Percentiles rank a stretch among this genome's conserved stretches.
Evolutionary conservation across 2,329 filamentous ascomycete species (phyloP).

Genomic region (Cryoendolithus antarcticus): DNA sequence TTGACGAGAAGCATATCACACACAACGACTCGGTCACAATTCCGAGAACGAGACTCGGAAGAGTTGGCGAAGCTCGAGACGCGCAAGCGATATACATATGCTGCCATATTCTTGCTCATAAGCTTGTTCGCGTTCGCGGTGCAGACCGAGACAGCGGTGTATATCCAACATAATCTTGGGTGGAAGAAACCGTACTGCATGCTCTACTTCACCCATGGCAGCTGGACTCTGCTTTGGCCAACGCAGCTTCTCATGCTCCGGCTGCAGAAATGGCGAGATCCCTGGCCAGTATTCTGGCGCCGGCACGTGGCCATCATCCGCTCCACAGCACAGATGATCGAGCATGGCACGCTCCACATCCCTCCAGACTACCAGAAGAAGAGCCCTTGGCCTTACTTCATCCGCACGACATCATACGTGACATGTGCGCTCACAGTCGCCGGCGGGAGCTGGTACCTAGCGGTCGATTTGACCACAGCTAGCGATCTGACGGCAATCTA

Average conservation of each 20-base stretch:
- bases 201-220: slow-evolving; percentile 91
- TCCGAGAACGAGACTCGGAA: slow-evolving; percentile 68
- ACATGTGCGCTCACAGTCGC: slow-evolving; percentile 80
- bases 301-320: slow-evolving; percentile 51
- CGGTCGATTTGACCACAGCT: slow-evolving; percentile 83
- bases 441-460: slow-evolving; percentile 89
- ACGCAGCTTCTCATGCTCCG: slow-evolving; percentile 69
- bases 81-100: slow-evolving; percentile 74
- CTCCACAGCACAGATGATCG: slow-evolving; percentile 71
- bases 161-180: slow-evolving; percentile 81
- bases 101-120: slow-evolving; percentile 67
- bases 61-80: slow-evolving; percentile 52
- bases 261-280: slow-evolving; percentile 61
- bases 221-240: slow-evolving; percentile 85
- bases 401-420: slow-evolving; percentile 66
- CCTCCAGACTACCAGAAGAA: slow-evolving; percentile 33
- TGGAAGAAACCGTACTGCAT: slow-evolving; percentile 99
- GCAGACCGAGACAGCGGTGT: slow-evolving; percentile 90
- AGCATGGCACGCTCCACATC: slow-evolving; percentile 61
- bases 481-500: slow-evolving; percentile 96
- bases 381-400: slow-evolving; percentile 59
- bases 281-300: slow-evolving; percentile 80
- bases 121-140: slow-evolving; percentile 81
- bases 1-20: not conserved
- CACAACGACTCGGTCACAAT: slow-evolving; percentile 5